Percentiles rank a stretch among this genome's conserved stretches.
phyloP scores from a whole-genome alignment of 2,329 filamentous ascomycete genomes.

The Phaeosphaeriaceae sp. region DNA sequence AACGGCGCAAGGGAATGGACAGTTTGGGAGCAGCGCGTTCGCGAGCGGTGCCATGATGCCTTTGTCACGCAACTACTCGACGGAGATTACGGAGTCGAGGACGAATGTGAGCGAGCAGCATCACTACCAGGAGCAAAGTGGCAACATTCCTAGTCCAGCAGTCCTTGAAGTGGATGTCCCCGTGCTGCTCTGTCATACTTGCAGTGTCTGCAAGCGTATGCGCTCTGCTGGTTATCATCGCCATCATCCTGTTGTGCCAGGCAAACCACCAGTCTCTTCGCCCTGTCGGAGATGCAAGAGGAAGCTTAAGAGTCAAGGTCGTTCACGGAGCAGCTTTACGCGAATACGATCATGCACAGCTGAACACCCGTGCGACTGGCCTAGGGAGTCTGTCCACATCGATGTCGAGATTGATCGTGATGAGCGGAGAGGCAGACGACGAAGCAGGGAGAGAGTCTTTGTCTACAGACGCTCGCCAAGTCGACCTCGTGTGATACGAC shows the following conservation, averaged over 20 bases:
- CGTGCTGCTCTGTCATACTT: slow-evolving; percentile 43
- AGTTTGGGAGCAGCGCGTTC: not conserved
- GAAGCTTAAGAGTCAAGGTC: slow-evolving; percentile 22
- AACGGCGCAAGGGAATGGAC: slow-evolving; percentile 10
- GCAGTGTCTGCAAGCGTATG: slow-evolving; percentile 41
- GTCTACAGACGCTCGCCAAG: slow-evolving; percentile 23
- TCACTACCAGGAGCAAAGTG: slow-evolving; percentile 20
- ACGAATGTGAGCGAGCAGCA: slow-evolving; percentile 22
- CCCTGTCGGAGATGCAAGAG: slow-evolving; percentile 43
- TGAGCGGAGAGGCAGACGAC: slow-evolving; percentile 32
- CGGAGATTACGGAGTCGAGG: slow-evolving; percentile 17
- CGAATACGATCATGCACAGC: slow-evolving; percentile 27
- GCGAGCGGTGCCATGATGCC: slow-evolving; percentile 20
- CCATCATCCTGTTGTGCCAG: slow-evolving; percentile 44
- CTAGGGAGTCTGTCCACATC: slow-evolving; percentile 24
- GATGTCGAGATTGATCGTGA: slow-evolving; percentile 16
- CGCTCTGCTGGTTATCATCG: slow-evolving; percentile 46
- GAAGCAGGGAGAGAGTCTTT: slow-evolving; percentile 28
- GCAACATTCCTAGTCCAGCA: slow-evolving; percentile 3
- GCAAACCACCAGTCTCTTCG: slow-evolving; percentile 28
- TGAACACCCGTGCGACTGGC: slow-evolving; percentile 37
- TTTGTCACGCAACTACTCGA: slow-evolving; percentile 11
- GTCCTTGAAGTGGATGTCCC: slow-evolving; percentile 21
- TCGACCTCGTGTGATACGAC: slow-evolving; percentile 21
- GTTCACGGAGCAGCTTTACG: slow-evolving; percentile 24